Evolutionary conservation across 2,329 filamentous ascomycete species (phyloP).

Genomic region (Nigrospora osmanthi): DNA sequence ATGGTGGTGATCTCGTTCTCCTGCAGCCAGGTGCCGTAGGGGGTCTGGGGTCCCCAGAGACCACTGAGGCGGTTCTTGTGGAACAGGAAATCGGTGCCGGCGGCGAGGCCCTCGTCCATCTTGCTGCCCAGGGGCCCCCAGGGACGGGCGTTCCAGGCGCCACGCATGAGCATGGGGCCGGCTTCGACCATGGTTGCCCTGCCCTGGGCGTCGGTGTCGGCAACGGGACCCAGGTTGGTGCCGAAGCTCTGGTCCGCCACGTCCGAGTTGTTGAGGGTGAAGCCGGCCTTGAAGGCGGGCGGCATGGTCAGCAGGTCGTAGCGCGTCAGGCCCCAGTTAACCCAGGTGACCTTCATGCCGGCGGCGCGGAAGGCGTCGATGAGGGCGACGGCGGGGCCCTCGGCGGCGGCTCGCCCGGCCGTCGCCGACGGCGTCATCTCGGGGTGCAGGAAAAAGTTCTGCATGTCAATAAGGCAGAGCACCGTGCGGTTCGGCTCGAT

Average conservation of each 20-base stretch:
- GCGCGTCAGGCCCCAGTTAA: conserved; percentile 19
- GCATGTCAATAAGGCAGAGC: too few relatives aligned
- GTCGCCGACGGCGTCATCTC: too few relatives aligned
- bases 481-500: too few relatives aligned
- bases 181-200: conserved; percentile 12
- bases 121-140: conserved; percentile 16
- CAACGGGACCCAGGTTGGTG: conserved; percentile 18
- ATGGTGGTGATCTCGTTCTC: conserved; percentile 21
- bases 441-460: too few relatives aligned
- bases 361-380: too few relatives aligned
- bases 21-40: conserved; percentile 18
- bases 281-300: conserved; percentile 16
- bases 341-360: conserved; percentile 19
- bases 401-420: too few relatives aligned
- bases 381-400: too few relatives aligned
- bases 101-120: conserved; percentile 15
- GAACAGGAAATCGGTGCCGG: conserved; percentile 18
- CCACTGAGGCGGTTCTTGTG: conserved; percentile 20
- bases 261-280: conserved; percentile 11
- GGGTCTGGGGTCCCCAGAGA: conserved; percentile 21
- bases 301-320: conserved; percentile 20
- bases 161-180: conserved; percentile 16
- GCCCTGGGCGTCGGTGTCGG: conserved; percentile 8
- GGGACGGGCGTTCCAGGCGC: conserved; percentile 19
- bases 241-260: conserved; percentile 16